Evolutionary conservation across 2,329 filamentous ascomycete genomes (phyloP), one percentile per base, ranked within the genome.

Genomic region (Sphaerulina vaccinii): DNA sequence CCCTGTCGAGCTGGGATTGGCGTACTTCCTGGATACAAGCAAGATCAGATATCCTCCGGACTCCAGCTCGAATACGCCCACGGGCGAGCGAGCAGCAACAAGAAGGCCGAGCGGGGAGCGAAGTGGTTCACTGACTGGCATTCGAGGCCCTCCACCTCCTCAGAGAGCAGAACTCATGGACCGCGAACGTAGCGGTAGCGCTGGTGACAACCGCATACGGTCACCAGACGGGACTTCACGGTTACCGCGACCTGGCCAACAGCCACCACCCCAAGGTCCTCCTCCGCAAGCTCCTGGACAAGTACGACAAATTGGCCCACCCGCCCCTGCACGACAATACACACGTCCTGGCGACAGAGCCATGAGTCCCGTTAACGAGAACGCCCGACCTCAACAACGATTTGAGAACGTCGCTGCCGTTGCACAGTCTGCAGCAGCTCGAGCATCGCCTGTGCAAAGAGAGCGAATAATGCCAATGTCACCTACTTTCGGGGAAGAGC

Each of bases 31-130:
- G 55, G 93, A 99, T 70, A 99, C 93, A 7, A 86, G 83, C 41
- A 99, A 99, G 72, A 99, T 99, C 61, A 83, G 93, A 58, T 99
- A 99, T 70, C 93, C 93, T 4, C 70, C 74, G 1, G 92, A 88
- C 61, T 78, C 65, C 8, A 62, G 64, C 18, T 60, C 58, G 4
- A 65, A 66, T 47, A 70, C 65, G 13, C 67, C 68, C 10, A 39
- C 37, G 37, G 62, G 62, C 21, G 60, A 69, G 38, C 57, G 63
- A 10, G 58, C 41, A 18, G 47, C 38, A 5, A 29, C 27, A n/a
- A 50, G 67, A 39, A 55, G 64, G 16, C 66, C 68, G 7, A 69
- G 67, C 39, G 66, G 63, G 5, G 68, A 70, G 23, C 63, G 63
- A n/a, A 29, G 44, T 18, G 52, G 52, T 5, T 54, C 52, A 24